Conservation (phyloP, 1,284 basidiomycete species). For the Microbotryum intermedium region DNA sequence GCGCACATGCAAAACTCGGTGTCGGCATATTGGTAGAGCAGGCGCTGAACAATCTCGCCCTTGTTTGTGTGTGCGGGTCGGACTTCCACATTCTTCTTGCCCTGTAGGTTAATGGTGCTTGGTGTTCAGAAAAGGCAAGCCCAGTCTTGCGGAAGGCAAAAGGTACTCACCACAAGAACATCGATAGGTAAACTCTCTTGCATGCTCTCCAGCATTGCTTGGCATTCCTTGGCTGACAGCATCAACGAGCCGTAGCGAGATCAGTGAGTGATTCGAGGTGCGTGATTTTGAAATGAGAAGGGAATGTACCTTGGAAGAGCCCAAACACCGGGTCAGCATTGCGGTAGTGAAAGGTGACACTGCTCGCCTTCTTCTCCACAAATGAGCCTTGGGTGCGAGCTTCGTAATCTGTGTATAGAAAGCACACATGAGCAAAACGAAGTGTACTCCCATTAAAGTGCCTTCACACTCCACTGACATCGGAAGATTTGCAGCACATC, state of each 20-base stretch:
- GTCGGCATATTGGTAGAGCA: slow-evolving; percentile 84
- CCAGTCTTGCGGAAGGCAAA: background rate
- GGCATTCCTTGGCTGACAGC: slow-evolving; percentile 64
- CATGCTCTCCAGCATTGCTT: slow-evolving; percentile 87
- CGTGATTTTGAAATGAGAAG: background rate
- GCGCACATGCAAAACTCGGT: slow-evolving; percentile 94
- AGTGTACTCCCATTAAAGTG: background rate
- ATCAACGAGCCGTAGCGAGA: background rate
- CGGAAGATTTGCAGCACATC: slow-evolving; percentile 92
- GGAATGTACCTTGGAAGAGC: slow-evolving; percentile 32
- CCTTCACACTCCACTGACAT: slow-evolving; percentile 41
- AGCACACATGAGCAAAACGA: background rate
- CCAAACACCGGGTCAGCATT: slow-evolving; percentile 92
- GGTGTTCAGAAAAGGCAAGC: background rate
- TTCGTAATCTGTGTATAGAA: slow-evolving; percentile 33
- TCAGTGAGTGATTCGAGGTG: background rate
- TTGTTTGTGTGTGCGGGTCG: slow-evolving; percentile 82
- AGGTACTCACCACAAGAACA: slow-evolving; percentile 35
- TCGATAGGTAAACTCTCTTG: slow-evolving; percentile 38
- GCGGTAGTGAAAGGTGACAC: slow-evolving; percentile 97
- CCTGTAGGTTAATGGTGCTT: slow-evolving; percentile 36
- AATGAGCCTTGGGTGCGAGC: slow-evolving; percentile 78
- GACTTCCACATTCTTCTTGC: slow-evolving; percentile 98
- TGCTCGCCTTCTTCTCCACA: slow-evolving; percentile 93
- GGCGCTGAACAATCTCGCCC: slow-evolving; percentile 93